phyloP scores from a whole-genome alignment of 2,329 filamentous ascomycete species.

The Arthroderma sp. region DNA sequence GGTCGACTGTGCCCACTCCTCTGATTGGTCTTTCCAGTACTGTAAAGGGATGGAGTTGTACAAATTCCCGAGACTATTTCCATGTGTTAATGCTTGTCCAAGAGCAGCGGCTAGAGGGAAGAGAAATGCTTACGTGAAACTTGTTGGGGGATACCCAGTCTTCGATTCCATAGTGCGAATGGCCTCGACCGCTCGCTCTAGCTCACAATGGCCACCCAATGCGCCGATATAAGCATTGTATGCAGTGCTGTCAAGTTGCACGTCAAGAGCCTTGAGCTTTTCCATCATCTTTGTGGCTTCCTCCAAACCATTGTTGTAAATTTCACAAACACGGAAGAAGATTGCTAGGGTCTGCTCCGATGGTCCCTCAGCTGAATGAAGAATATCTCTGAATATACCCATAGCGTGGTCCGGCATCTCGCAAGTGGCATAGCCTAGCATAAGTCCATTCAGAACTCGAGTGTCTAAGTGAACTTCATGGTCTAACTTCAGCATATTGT shows the following conservation, averaged over 20 bases:
- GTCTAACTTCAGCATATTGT: constrained; percentile 94
- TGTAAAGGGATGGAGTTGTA: constrained; percentile 60
- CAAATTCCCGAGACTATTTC: constrained; percentile 53
- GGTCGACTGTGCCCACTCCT: constrained; percentile 56
- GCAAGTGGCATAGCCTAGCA: constrained; percentile 68
- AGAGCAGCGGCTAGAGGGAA: neutral
- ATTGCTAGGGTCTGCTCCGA: constrained; percentile 68
- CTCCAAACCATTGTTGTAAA: constrained; percentile 29
- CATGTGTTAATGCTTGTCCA: neutral
- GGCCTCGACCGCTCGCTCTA: constrained; percentile 53
- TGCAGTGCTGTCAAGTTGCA: constrained; percentile 60
- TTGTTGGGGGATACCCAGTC: constrained; percentile 54
- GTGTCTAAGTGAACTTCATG: constrained; percentile 65
- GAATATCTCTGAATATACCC: constrained; percentile 73
- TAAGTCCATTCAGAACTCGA: constrained; percentile 65
- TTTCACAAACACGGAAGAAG: constrained; percentile 66
- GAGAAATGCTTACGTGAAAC: constrained; percentile 50
- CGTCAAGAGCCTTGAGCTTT: constrained; percentile 55
- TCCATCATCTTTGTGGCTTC: constrained; percentile 40
- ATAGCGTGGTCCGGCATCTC: constrained; percentile 54
- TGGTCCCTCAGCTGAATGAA: constrained; percentile 72
- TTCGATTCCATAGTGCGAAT: constrained; percentile 54
- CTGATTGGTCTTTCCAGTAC: constrained; percentile 54
- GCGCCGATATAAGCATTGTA: constrained; percentile 67
- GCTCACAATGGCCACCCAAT: constrained; percentile 56